phyloP scores from a whole-genome alignment of 345 rosid species.

The Erodium maritimum region DNA sequence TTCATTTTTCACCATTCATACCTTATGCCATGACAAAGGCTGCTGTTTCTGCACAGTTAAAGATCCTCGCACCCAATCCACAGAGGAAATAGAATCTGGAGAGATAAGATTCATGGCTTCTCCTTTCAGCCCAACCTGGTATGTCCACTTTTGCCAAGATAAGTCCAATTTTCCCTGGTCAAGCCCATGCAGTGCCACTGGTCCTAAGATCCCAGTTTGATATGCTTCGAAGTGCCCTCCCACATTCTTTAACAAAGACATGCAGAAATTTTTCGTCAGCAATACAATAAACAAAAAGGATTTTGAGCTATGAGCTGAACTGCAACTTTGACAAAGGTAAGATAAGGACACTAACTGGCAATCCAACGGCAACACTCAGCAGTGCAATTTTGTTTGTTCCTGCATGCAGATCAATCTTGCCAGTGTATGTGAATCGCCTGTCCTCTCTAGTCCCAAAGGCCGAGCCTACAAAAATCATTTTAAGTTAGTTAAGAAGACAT shows the following conservation, averaged over 20 bases:
- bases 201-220: conserved; percentile 91
- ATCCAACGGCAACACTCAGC: conserved; percentile 90
- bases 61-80: conserved; percentile 66
- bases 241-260: conserved; percentile 43
- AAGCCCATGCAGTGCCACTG: conserved; percentile 88
- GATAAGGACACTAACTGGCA: conserved; percentile 55
- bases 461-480: conserved; percentile 44
- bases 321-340: neutral
- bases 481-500: neutral
- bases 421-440: conserved; percentile 58
- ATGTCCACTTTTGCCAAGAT: conserved; percentile 95
- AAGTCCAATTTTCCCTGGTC: conserved; percentile 81
- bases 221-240: conserved; percentile 96
- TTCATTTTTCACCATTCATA: conserved; percentile 10
- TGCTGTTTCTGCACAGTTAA: conserved; percentile 55
- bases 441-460: conserved; percentile 75
- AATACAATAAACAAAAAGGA: neutral
- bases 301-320: neutral
- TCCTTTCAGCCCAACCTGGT: conserved; percentile 98
- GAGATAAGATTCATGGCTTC: conserved; percentile 78
- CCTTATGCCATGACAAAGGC: conserved; percentile 97
- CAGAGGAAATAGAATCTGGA: conserved; percentile 49
- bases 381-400: conserved; percentile 88
- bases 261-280: conserved; percentile 4
- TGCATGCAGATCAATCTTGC: conserved; percentile 65